Evolutionary conservation across 305 asterid genomes (phyloP), one percentile per base, ranked within the genome.

Genomic region (Fraxinus nigra): DNA sequence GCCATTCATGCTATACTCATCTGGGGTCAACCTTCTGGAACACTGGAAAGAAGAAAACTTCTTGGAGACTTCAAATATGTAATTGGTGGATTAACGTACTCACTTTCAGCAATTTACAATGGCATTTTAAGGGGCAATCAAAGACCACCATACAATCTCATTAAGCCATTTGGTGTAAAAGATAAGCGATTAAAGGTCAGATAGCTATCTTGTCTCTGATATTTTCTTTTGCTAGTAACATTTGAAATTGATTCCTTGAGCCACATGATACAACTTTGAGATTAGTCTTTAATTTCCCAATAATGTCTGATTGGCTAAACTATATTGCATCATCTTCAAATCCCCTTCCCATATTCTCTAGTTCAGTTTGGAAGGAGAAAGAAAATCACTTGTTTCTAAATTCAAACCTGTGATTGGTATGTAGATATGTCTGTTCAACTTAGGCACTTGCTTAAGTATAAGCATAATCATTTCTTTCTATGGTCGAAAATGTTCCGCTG

Each of bases 41-140:
- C 94, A 48, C 84, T 93, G 26, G 98, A 93, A 82, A 90, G 98
- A 82, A 90, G 93, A 75, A 92, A 86, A 81, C 86, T 93, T 65
- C 89, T 90, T 78, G 97, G 98, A 76, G 97, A 92, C 77, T 95
- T 95, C 89, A 95, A 92, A 85, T 95, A 95, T 84, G 98, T 95
- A 40, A 95, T 95, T 82, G 95, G 98, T 84, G 97, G 97, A 84
- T 88, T 92, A 79, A 87, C 93, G 40, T 93, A 90, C 79, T 93
- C 98, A 43, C 98, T 95, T 78, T 93, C 98, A 76, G 95, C 90
- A 63, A 91, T 93, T 43, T 89, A 92, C 32, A 93, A 92, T 78
- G 98, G 98, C 83, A 84, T 93, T 82, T 90, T 95, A 83, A 92
- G 98, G 92, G 94, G 90, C 81, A 92, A 95, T 86, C 97, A 93